Conservation (phyloP, 78 protist species). For the Trichosphaerium sp. region DNA sequence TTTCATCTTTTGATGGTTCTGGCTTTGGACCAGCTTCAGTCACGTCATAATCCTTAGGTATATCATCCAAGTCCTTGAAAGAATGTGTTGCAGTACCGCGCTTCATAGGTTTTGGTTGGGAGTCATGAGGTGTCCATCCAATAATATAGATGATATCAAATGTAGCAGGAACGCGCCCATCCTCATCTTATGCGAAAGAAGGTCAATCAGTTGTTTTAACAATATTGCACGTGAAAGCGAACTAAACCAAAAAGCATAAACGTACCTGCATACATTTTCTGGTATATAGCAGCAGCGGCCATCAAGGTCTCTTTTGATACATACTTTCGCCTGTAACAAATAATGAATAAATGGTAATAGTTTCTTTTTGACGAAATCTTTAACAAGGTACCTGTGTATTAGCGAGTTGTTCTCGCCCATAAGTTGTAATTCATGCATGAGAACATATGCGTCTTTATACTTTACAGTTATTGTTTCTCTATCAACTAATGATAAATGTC, state of each 20-base stretch:
- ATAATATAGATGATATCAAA: constrained; percentile 36
- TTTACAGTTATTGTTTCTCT: constrained; percentile 23
- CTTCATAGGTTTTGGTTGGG: constrained; percentile 49
- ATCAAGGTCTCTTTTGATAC: constrained; percentile 28
- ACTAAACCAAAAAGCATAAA: no score
- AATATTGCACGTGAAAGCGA: no score
- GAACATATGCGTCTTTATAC: constrained; percentile 20
- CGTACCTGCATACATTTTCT: constrained; percentile 33
- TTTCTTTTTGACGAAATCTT: no score
- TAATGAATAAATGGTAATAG: no score
- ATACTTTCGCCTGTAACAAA: constrained; percentile 17
- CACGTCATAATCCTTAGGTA: not conserved
- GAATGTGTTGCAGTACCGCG: constrained; percentile 36
- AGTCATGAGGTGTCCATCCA: constrained; percentile 62
- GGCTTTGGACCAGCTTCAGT: not conserved
- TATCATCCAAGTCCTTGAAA: constrained; percentile 17
- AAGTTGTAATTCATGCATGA: constrained; percentile 46
- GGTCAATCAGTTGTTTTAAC: no score
- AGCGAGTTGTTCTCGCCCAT: constrained; percentile 57
- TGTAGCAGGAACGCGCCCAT: constrained; percentile 35
- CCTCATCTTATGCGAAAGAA: no score
- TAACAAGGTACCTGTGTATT: no score
- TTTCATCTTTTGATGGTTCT: not conserved
- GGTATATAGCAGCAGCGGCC: constrained; percentile 34
- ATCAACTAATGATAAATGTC: constrained; percentile 3